phyloP scores from a whole-genome alignment of 2,329 filamentous ascomycete species.

The Talaromyces sp. region DNA sequence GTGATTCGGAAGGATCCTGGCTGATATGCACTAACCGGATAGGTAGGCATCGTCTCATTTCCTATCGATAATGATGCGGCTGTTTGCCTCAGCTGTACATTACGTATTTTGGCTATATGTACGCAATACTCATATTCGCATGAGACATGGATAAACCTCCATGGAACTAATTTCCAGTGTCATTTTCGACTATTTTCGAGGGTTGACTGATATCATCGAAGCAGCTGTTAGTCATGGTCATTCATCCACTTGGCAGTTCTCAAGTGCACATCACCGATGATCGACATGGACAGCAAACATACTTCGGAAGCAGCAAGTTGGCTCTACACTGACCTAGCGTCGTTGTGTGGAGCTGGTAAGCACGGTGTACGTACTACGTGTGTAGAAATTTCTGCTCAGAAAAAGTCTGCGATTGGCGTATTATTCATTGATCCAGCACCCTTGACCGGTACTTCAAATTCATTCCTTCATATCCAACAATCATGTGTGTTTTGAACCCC shows the following conservation, averaged over 20 bases:
- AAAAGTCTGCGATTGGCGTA: not conserved
- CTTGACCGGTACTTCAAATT: not conserved
- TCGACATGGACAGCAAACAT: constrained; percentile 4
- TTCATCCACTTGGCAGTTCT: not conserved
- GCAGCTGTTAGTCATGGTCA: not conserved
- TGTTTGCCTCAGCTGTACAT: not conserved
- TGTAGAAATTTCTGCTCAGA: constrained; percentile 2
- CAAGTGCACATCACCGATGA: constrained; percentile 7
- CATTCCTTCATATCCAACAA: not conserved
- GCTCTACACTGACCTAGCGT: not conserved
- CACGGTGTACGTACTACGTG: not conserved
- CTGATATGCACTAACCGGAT: not conserved
- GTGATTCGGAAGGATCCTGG: not conserved
- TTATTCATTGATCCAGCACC: not conserved
- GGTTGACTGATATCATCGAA: not conserved
- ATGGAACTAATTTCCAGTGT: not conserved
- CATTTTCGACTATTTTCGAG: not conserved
- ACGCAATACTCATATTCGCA: not conserved
- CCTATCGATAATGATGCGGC: constrained; percentile 3
- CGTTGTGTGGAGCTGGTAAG: not conserved
- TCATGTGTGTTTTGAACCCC: no score
- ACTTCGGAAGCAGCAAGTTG: constrained; percentile 4
- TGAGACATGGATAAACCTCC: not conserved
- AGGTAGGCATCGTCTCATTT: not conserved
- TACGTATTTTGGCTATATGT: not conserved